phyloP scores from a whole-genome alignment of 176 grass and related monocot genomes.

The Raddia distichophylla region DNA sequence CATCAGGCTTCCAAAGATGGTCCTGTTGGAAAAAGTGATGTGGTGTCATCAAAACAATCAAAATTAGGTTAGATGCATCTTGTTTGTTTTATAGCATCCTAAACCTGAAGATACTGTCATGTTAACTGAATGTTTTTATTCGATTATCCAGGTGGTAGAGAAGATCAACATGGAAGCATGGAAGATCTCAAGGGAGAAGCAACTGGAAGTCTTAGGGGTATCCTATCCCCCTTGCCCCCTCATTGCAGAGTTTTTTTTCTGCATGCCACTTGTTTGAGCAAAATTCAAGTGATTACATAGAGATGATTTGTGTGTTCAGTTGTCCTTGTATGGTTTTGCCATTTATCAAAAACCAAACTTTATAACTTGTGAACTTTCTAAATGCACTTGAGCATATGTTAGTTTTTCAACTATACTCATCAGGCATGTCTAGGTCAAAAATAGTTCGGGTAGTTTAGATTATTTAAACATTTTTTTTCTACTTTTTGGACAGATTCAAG shows the following conservation, averaged over 20 bases:
- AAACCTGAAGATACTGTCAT: conserved; percentile 10
- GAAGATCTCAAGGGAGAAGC: conserved; percentile 64
- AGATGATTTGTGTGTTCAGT: conserved; percentile 12
- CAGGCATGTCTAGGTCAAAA: neutral
- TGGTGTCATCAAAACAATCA: conserved; percentile 40
- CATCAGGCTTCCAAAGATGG: conserved; percentile 81
- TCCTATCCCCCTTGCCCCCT: conserved; percentile 1
- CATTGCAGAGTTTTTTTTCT: conserved; percentile 26
- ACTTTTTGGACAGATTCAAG: neutral
- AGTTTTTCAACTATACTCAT: neutral
- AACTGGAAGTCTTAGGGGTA: conserved; percentile 35
- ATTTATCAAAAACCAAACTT: conserved; percentile 30
- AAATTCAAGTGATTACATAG: conserved; percentile 30
- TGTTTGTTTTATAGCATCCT: neutral
- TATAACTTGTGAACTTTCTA: conserved; percentile 24
- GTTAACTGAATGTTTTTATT: conserved; percentile 16
- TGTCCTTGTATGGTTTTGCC: conserved; percentile 2
- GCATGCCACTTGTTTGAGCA: conserved; percentile 4
- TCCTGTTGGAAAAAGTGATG: conserved; percentile 69
- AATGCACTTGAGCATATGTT: conserved; percentile 11
- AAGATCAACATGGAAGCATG: conserved; percentile 56
- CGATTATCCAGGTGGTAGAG: conserved; percentile 46
- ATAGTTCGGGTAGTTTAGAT: conserved; percentile 5
- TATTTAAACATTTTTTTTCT: conserved; percentile 22
- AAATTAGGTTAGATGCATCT: conserved; percentile 48